Conservation (phyloP, 2,329 filamentous ascomycete genomes). For the Delphinella strobiligena region DNA sequence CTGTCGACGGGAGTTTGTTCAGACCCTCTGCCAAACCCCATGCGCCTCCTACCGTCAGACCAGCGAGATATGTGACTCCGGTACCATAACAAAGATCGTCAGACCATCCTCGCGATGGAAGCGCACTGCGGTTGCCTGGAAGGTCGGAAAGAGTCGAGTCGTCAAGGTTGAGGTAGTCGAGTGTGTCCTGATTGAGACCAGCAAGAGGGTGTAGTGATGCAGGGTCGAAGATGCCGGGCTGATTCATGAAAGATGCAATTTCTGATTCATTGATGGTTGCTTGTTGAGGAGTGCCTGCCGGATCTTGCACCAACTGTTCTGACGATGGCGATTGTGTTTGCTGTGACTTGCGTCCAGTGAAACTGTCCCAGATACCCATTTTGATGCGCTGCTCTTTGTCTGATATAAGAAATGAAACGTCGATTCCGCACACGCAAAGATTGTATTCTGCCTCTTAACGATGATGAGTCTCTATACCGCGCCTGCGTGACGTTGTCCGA, state of each 20-base stretch:
- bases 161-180: constrained; percentile 92
- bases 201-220: constrained; percentile 84
- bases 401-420: background rate
- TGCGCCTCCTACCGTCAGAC: constrained; percentile 69
- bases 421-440: background rate
- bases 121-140: constrained; percentile 71
- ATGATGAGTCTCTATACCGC: no score
- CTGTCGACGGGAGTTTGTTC: constrained; percentile 55
- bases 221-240: constrained; percentile 69
- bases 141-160: constrained; percentile 80
- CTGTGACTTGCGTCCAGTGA: constrained; percentile 46
- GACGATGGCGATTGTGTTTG: constrained; percentile 33
- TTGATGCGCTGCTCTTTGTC: background rate
- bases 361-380: constrained; percentile 49
- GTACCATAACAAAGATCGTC: constrained; percentile 98
- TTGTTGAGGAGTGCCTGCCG: constrained; percentile 35
- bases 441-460: no score
- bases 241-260: constrained; percentile 74
- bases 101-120: constrained; percentile 93
- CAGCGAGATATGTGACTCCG: constrained; percentile 85
- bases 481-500: no score
- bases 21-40: constrained; percentile 91
- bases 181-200: constrained; percentile 79
- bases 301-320: constrained; percentile 29
- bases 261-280: constrained; percentile 52